Evolutionary conservation across 208 protist species (phyloP), one percentile per base, ranked within the genome.

Genomic region (Trichomonas vaginalis): DNA sequence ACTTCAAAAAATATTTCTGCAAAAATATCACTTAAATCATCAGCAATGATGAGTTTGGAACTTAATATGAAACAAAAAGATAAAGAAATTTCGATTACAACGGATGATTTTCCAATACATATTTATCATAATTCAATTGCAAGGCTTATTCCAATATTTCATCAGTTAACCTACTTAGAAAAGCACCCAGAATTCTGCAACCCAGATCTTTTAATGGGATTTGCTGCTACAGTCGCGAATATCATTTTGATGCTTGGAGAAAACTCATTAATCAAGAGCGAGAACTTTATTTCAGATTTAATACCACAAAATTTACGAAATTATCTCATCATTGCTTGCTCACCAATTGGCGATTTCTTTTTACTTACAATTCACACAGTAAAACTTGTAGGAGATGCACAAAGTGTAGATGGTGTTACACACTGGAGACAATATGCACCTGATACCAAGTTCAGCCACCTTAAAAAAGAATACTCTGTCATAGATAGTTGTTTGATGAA

Each of bases 101-200:
- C 82, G n/a, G 82, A 46, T 35, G 82, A 90, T 90, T 90, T 90
- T n/a, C 82, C 82, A 14, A 48, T 90, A n/a, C 48, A 48, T 48
- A 9, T 37, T 17, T 90, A 90, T 90, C 82, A 90, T 48, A 90
- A 90, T 48, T 90, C 82, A 12, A 90, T 90, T 90, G 82, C 82
- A 10, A 0, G 82, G 0, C 32, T 90, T 21, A 37, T 37, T n/a
- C 82, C 82, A 35, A 90, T 90, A n/a, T 90, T 48, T n/a, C 9
- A 90, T 48, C 82, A 90, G 48, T 21, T 90, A 27, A 21, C 42
- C 12, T 90, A 45, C 42, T 37, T 90, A 45, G 82, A 37, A 48
- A 90, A 90, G 23, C 82, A 90, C 48, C 82, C 82, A 48, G 42
- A 46, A 21, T 48, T 48, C 42, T 27, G n/a, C 8, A 90, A 90